Base-by-base conservation (phyloP, 176 grass and related monocot species). In the Oryza officinalis region DNA sequence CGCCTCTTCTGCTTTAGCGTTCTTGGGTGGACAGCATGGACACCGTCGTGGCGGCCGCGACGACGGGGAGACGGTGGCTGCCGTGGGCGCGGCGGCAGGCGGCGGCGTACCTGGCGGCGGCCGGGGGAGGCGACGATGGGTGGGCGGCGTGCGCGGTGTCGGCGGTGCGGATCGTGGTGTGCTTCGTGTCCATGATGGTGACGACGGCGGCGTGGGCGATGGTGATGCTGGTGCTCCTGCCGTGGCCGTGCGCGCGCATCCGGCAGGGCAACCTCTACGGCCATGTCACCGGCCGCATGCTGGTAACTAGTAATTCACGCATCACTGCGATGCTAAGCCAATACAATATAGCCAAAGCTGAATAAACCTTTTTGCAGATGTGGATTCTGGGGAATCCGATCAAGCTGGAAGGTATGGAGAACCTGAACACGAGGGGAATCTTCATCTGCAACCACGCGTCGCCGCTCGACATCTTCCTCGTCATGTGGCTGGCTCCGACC, bases 381-480 rank as follows among this genome's bases (percentile, higher is more conserved):
- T 54, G 50, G 50, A 54, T 54, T 54, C 50, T 54, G 11, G 91
- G 91, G 23, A 92, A 92, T 72, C 91, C 84, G 4, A 87, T 92
- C 74, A 89, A 67, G n/a, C 50, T 92, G 26, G 87, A 92, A 89
- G 91, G 87, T 2, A 26, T 66, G 15, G 87, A 92, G 32, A 83
- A 80, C 75, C 85, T 88, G 28, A 81, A 74, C 4, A 87, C 72
- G 6, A 84, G 79, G 38, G 87, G 87, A n/a, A 81, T 92, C 54
- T 92, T 81, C 69, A 78, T 93, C 66, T 81, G 91, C 76, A 93
- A 87, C 81, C 87, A 93, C 61, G 81, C 87, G 0, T 93, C 87
- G 10, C 84, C 71, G 0, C 54, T 93, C 1, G 87, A 87, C 50
- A 78, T 87, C 25, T 93, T 90, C 64, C 54, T 87, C 40, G 66